phyloP scores from a whole-genome alignment of 2,329 filamentous ascomycete genomes.

The Fusarium marasasianum region DNA sequence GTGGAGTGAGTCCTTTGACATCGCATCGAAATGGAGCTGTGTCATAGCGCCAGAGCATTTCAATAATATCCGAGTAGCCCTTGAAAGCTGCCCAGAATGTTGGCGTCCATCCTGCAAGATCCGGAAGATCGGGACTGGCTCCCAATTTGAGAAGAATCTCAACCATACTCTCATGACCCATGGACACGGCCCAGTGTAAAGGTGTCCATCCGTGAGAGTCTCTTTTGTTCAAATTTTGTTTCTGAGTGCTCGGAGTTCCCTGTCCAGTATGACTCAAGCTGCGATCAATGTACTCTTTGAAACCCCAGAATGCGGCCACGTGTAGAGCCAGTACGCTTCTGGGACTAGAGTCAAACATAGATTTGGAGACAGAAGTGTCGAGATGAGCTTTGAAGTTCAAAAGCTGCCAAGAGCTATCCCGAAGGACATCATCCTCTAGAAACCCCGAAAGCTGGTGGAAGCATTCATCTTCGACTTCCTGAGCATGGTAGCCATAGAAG shows the following conservation, averaged over 20 bases:
- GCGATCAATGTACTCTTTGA: not conserved
- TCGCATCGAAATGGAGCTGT: not conserved
- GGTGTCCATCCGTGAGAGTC: not conserved
- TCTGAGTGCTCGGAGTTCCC: not conserved
- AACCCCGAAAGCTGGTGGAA: not conserved
- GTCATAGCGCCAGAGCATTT: not conserved
- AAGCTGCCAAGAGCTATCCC: not conserved
- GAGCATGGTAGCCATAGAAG: not conserved
- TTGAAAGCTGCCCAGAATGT: not conserved
- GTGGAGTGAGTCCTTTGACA: not conserved
- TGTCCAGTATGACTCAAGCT: not conserved
- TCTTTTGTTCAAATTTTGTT: not conserved
- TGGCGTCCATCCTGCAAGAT: not conserved
- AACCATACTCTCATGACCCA: not conserved
- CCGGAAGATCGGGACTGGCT: not conserved
- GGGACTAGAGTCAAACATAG: not conserved
- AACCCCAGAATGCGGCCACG: not conserved
- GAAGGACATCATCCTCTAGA: not conserved
- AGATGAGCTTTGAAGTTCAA: not conserved
- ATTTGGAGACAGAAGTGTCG: not conserved
- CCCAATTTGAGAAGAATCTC: not conserved
- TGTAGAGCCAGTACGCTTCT: not conserved
- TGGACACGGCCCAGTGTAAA: not conserved
- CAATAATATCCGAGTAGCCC: not conserved
- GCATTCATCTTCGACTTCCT: not conserved